Conservation (phyloP, 73 alveolate genomes). For the Effrenium voratum region DNA sequence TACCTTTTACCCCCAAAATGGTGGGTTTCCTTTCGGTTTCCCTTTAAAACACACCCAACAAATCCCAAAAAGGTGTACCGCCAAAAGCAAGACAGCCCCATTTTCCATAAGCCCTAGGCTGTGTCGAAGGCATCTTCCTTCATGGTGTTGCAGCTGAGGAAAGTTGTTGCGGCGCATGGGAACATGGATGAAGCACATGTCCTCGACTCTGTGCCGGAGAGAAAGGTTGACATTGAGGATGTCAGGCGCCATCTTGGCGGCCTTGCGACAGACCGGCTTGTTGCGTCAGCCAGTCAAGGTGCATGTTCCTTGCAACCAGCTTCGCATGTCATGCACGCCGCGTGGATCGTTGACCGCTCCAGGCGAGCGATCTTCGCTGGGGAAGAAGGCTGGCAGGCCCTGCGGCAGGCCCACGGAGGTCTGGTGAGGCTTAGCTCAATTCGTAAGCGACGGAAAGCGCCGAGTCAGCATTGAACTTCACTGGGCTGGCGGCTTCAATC, state of each 20-base stretch:
- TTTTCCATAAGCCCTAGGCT: too few relatives aligned
- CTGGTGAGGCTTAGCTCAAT: slow-evolving; percentile 26
- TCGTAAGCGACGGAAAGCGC: too few relatives aligned
- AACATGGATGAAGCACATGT: slow-evolving; percentile 96
- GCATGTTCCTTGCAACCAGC: not conserved
- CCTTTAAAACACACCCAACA: too few relatives aligned
- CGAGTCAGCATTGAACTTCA: too few relatives aligned
- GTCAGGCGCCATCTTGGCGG: slow-evolving; percentile 20
- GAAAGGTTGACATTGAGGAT: slow-evolving; percentile 44
- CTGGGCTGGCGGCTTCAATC: too few relatives aligned
- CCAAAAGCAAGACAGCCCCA: too few relatives aligned
- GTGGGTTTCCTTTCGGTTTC: too few relatives aligned
- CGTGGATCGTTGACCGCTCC: too few relatives aligned
- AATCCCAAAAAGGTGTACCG: too few relatives aligned
- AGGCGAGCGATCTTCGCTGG: slow-evolving; percentile 30
- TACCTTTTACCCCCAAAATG: too few relatives aligned
- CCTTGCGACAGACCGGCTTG: not conserved
- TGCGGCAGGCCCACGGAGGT: slow-evolving; percentile 43
- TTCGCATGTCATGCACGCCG: slow-evolving; percentile 22
- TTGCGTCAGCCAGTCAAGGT: not conserved
- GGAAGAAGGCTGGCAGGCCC: slow-evolving; percentile 43
- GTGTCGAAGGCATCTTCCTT: not conserved
- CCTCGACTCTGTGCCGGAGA: slow-evolving; percentile 94
- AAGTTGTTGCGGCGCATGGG: slow-evolving; percentile 98
- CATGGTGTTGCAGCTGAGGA: slow-evolving; percentile 94